A percentile compares a stretch with the other conserved stretches of the same genome.
These are phyloP conservation scores for Hyaloscypha finlandica DNA, from an alignment of 495 filamentous ascomycete species.

Conservation along the genomic window DNA sequence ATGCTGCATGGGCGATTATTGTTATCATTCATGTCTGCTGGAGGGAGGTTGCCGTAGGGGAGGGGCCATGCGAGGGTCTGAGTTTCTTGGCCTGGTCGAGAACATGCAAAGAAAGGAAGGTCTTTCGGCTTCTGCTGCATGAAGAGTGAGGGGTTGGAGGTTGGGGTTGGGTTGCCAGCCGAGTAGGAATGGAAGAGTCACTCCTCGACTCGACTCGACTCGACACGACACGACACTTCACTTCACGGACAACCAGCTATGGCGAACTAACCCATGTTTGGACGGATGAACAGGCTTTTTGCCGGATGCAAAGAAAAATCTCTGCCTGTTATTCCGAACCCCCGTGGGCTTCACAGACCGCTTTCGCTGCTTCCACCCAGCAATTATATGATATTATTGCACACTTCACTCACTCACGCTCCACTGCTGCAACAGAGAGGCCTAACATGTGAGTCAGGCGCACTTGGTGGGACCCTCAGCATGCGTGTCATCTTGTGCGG, in stretches of 20 bases:
- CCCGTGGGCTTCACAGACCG: not conserved
- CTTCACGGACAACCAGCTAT: too few relatives aligned
- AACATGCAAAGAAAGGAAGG: not conserved
- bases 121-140: conserved; percentile 9
- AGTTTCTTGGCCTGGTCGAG: conserved; percentile 7
- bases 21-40: not conserved
- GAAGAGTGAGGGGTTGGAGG: conserved; percentile 9
- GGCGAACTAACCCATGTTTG: too few relatives aligned
- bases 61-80: not conserved
- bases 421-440: not conserved
- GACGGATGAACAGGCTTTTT: not conserved
- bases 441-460: not conserved
- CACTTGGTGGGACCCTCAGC: not conserved
- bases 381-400: not conserved
- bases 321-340: conserved; percentile 6
- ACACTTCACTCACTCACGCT: too few relatives aligned
- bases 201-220: too few relatives aligned
- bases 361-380: not conserved
- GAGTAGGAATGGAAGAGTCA: conserved; percentile 1
- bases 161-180: conserved; percentile 6
- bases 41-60: not conserved
- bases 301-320: conserved; percentile 2
- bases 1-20: not conserved
- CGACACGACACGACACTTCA: too few relatives aligned
- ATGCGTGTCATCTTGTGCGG: not conserved